Base-by-base conservation (phyloP, 2,329 filamentous ascomycete species). In the Corynespora cassiicola region DNA sequence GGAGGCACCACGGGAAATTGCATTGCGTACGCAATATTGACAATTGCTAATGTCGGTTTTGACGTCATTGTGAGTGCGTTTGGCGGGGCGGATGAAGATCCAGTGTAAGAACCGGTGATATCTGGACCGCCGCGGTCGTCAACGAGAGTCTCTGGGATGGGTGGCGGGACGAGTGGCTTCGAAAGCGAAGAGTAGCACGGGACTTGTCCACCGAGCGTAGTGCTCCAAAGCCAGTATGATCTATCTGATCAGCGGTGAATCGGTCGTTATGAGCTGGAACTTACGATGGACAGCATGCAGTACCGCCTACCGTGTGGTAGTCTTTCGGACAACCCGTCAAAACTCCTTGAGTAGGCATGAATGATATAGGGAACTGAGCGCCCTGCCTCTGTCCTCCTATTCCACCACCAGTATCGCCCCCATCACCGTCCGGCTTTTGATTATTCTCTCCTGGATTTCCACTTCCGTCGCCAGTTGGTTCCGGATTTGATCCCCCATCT, bases 1-100 rank as follows among this genome's bases (percentile, higher is more conserved):
- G 37, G 28, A 4, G 25, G 17, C 12, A 35, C 42, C 25, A 66
- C 43, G 8, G 45, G 40, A 36, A 59, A 66, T 39, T 58, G 51
- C 44, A 57, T 55, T 8, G 58, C 50, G 42, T 58, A 65, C 20
- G 55, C 54, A 23, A 49, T 52, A 36, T 61, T 63, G 5, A 57
- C 41, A 26, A 52, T 55, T 5, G 47, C 54, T 4, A 44, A 52
- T 9, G 42, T 51, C 26, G 50, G 52, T 35, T 51, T 56, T 27
- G 23, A 20, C 5, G 47, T 50, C n/a, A 38, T 24, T 10, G 43
- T 47, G 15, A 36, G 38, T 17, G 9, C 39, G n/a, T n/a, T n/a
- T n/a, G n/a, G n/a, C n/a, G n/a, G n/a, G n/a, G n/a, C n/a, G 12
- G 34, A 27, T 9, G 35, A 23, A 16, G 16, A 20, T 19, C 27